Conservation (phyloP, 2,329 filamentous ascomycete genomes). For the Tolypocladium sp. region DNA sequence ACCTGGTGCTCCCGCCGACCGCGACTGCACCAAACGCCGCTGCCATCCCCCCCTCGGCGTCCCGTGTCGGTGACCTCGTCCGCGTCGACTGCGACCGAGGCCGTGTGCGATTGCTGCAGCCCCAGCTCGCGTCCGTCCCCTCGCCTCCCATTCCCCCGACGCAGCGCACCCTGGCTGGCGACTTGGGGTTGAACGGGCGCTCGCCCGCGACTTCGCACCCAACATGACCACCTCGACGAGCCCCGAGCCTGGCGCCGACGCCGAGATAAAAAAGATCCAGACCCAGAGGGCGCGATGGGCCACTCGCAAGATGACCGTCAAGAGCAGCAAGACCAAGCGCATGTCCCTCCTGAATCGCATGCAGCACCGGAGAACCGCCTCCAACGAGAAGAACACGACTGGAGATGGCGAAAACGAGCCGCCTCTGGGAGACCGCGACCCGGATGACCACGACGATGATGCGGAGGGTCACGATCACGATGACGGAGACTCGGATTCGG, state of each 20-base stretch:
- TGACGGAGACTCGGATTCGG: slow-evolving; percentile 23
- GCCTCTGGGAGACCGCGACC: slow-evolving; percentile 18
- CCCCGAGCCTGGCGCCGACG: slow-evolving; percentile 17
- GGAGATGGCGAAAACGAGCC: slow-evolving; percentile 21
- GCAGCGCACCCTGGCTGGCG: slow-evolving; percentile 24
- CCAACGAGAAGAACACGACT: slow-evolving; percentile 59
- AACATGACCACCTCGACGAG: slow-evolving; percentile 22
- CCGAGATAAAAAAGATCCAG: slow-evolving; percentile 9
- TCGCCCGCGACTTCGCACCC: slow-evolving; percentile 24
- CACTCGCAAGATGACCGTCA: slow-evolving; percentile 74
- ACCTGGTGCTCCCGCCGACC: background rate
- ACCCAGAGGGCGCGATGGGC: slow-evolving; percentile 89
- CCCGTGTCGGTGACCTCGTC: background rate
- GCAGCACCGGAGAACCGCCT: slow-evolving; percentile 52
- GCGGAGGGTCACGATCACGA: slow-evolving; percentile 17
- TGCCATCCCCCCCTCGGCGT: background rate
- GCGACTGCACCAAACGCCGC: background rate
- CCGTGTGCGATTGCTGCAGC: background rate
- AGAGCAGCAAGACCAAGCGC: slow-evolving; percentile 70
- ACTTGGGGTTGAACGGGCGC: slow-evolving; percentile 26
- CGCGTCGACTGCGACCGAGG: background rate
- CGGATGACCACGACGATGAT: slow-evolving; percentile 15
- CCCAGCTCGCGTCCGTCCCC: background rate
- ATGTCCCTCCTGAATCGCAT: slow-evolving; percentile 71
- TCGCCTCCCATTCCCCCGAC: background rate